Base-by-base conservation (phyloP, 1,139 yeast species). In the Debaryomyces udenii region DNA sequence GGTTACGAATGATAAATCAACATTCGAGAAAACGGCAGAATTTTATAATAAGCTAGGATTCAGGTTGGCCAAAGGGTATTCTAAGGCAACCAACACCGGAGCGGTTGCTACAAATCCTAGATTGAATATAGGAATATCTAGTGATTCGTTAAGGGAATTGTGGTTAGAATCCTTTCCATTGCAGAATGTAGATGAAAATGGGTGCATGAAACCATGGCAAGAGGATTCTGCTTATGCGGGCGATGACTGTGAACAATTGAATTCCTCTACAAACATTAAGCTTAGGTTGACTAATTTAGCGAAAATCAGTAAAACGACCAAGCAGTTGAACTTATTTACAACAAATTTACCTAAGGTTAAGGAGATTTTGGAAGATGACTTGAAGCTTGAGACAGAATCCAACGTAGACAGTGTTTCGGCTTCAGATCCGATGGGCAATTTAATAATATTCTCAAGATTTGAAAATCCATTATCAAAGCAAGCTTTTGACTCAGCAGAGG, bases 131-230 rank as follows among this genome's bases (percentile, higher is more conserved):
- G 91, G 91, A 3, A 69, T 85, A 32, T 77, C 88, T 15, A 71
- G 70, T 44, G 87, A 83, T 49, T 83, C 90, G 1, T 55, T 81
- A 39, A 74, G 72, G 49, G 94, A 86, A 61, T 63, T 79, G 32
- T 86, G 94, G 93, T 57, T 85, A 36, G 86, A 84, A 54, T 68
- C 81, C 17, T 83, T 81, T 60, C 87, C 87, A 17, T 66, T 83
- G 35, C 77, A 80, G 39, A 75, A 76, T 50, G 43, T 66, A 17
- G 79, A 75, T 50, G 58, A 55, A 15, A 55, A 66, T 35, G 83
- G 82, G 1, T 62, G 67, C 52, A 58, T 78, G 46, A 65, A 72
- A 31, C 89, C 89, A 11, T 68, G 80, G 64, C 86, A 81, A 52
- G 86, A 82, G 51, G 59, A 73, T 45, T 60, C 66, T 35, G 66